These are phyloP conservation scores for Rugosomyces carneus DNA, from an alignment of 1,284 basidiomycete genomes.

Conservation along the genomic window DNA sequence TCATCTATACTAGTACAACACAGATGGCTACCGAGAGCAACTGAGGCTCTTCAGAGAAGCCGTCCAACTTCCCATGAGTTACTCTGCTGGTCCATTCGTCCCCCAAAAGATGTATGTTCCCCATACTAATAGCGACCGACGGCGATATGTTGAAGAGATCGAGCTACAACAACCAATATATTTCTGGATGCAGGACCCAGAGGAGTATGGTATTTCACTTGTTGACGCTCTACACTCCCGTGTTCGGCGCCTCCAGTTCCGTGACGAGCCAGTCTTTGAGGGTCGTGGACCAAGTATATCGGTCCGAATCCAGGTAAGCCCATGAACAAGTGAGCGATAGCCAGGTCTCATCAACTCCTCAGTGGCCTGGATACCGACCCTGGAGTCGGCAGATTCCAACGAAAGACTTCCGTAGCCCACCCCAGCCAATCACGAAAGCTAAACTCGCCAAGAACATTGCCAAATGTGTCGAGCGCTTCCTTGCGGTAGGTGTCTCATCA, in stretches of 20 bases:
- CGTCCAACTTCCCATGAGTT: constrained; percentile 26
- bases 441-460: constrained; percentile 66
- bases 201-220: constrained; percentile 52
- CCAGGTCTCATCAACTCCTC: constrained; percentile 12
- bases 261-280: constrained; percentile 59
- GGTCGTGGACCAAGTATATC: constrained; percentile 71
- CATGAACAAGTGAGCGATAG: constrained; percentile 4
- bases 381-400: constrained; percentile 78
- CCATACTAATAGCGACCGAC: constrained; percentile 65
- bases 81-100: constrained; percentile 39
- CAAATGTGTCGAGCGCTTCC: constrained; percentile 56
- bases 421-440: constrained; percentile 60
- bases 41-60: constrained; percentile 36
- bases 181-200: constrained; percentile 46
- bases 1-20: constrained; percentile 3
- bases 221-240: constrained; percentile 43
- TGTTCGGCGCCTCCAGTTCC: constrained; percentile 44
- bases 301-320: constrained; percentile 58
- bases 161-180: constrained; percentile 54
- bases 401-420: constrained; percentile 67
- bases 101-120: constrained; percentile 67
- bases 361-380: constrained; percentile 74
- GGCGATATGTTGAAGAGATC: constrained; percentile 67
- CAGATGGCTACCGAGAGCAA: constrained; percentile 32
- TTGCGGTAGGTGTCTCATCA: constrained; percentile 30